Percentiles rank a stretch among this genome's conserved stretches.
Conservation (phyloP, 176 grass and related monocot species). For the Rhynchospora tenuis region DNA sequence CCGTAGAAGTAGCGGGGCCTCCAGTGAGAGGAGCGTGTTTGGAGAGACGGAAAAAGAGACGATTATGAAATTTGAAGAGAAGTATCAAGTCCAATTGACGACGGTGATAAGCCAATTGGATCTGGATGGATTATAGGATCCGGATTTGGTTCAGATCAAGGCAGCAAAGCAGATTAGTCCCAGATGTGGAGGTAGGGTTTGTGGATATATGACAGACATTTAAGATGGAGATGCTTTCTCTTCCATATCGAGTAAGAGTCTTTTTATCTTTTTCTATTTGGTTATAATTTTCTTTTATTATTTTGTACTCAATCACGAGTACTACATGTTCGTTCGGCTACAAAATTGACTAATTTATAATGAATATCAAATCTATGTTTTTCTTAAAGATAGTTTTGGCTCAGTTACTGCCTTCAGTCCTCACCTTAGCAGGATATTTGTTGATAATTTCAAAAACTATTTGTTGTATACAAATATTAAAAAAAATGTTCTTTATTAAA, state of each 20-base stretch:
- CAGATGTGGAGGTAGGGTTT: slow-evolving; percentile 12
- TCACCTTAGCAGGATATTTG: not conserved
- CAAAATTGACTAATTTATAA: not conserved
- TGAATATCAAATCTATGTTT: not conserved
- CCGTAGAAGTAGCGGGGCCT: not conserved
- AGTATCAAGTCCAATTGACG: slow-evolving; percentile 85
- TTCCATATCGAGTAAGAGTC: slow-evolving; percentile 64
- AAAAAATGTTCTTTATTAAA: not conserved
- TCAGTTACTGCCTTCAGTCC: not conserved
- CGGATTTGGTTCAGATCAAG: slow-evolving; percentile 93
- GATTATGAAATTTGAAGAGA: slow-evolving; percentile 59
- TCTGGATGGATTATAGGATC: slow-evolving; percentile 71
- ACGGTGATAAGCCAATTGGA: slow-evolving; percentile 83
- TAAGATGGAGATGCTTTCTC: slow-evolving; percentile 59
- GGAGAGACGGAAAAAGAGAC: slow-evolving; percentile 23
- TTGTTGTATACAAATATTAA: not conserved
- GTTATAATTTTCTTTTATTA: not conserved
- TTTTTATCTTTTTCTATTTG: not conserved
- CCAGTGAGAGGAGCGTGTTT: slow-evolving; percentile 5
- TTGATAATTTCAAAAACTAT: not conserved
- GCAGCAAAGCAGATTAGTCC: slow-evolving; percentile 91
- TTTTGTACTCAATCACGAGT: not conserved
- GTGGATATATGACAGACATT: slow-evolving; percentile 24
- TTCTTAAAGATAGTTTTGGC: not conserved
- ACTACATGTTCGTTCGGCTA: not conserved